A percentile compares a stretch with the other conserved stretches of the same genome.
phyloP scores from a whole-genome alignment of 371 early-diverging fungal genomes.

The Haplosporangium sp. region DNA sequence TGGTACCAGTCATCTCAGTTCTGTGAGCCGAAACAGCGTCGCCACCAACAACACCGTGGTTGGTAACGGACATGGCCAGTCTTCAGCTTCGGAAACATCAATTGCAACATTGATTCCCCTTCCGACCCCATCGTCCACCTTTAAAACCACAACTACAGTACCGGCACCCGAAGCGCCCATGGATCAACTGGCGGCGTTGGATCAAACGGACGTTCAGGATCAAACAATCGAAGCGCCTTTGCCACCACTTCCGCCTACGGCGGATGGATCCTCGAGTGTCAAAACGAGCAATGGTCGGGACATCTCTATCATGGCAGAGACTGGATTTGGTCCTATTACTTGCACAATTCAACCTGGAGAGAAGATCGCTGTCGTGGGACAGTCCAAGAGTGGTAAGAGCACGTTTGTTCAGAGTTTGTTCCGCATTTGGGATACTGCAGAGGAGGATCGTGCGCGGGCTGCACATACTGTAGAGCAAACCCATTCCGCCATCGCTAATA shows the following conservation, averaged over 20 bases:
- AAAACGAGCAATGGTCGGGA: background rate
- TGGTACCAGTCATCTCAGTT: constrained; percentile 29
- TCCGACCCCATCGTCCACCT: constrained; percentile 34
- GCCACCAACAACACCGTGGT: constrained; percentile 20
- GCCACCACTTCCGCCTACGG: constrained; percentile 32
- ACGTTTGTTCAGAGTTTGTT: constrained; percentile 50
- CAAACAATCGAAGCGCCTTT: constrained; percentile 31
- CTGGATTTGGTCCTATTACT: constrained; percentile 45
- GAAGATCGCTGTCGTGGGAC: constrained; percentile 48
- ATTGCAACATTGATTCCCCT: constrained; percentile 34
- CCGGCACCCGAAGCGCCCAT: constrained; percentile 20
- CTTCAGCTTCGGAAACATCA: constrained; percentile 23
- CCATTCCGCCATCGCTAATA: background rate
- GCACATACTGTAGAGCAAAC: constrained; percentile 10
- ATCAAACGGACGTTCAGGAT: constrained; percentile 9
- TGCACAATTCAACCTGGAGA: constrained; percentile 44
- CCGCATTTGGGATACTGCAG: constrained; percentile 45
- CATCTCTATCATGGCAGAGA: background rate
- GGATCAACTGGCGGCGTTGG: constrained; percentile 29
- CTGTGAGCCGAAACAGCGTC: constrained; percentile 8
- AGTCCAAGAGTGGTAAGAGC: constrained; percentile 51
- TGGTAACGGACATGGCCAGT: constrained; percentile 6
- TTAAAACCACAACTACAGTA: constrained; percentile 9
- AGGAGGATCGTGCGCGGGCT: constrained; percentile 39
- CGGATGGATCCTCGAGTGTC: background rate